These are phyloP conservation scores for Metschnikowia hibisci DNA, from an alignment of 805 yeast genomes.

Conservation along the genomic window DNA sequence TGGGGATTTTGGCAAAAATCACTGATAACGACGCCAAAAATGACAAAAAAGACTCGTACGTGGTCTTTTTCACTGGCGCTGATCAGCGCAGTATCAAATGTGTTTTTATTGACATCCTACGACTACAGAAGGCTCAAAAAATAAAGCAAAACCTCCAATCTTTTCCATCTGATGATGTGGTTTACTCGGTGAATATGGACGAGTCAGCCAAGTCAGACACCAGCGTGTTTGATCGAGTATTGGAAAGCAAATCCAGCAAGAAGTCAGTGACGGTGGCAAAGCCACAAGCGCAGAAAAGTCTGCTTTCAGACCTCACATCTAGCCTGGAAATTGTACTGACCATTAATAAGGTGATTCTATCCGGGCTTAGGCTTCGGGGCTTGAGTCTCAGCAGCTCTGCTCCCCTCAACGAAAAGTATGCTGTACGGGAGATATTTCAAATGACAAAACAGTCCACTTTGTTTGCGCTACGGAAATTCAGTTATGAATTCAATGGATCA, in stretches of 20 bases:
- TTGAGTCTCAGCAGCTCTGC: slow-evolving; percentile 22
- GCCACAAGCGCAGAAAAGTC: slow-evolving; percentile 8
- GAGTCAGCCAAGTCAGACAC: slow-evolving; percentile 15
- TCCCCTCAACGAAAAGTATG: slow-evolving; percentile 30
- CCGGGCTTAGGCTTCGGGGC: slow-evolving; percentile 42
- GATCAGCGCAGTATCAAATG: slow-evolving; percentile 14
- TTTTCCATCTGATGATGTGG: slow-evolving; percentile 2
- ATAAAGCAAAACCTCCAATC: background rate
- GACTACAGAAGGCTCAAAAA: slow-evolving; percentile 10
- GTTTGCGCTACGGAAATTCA: slow-evolving; percentile 37
- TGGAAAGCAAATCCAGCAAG: slow-evolving; percentile 22
- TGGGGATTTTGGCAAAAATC: slow-evolving; percentile 12
- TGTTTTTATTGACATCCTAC: slow-evolving; percentile 19
- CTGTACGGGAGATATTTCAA: slow-evolving; percentile 38
- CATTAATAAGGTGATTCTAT: slow-evolving; percentile 32
- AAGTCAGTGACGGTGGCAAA: slow-evolving; percentile 12
- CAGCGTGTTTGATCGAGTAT: slow-evolving; percentile 34
- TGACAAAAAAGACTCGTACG: slow-evolving; percentile 12
- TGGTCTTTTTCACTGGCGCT: slow-evolving; percentile 25
- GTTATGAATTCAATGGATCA: slow-evolving; percentile 23
- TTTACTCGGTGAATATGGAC: slow-evolving; percentile 5
- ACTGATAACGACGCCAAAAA: background rate
- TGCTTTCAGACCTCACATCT: slow-evolving; percentile 19
- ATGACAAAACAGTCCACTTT: slow-evolving; percentile 38
- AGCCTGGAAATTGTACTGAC: slow-evolving; percentile 32